Base-by-base conservation (phyloP, 139 green algal genomes). In the Chlorella sp. region DNA sequence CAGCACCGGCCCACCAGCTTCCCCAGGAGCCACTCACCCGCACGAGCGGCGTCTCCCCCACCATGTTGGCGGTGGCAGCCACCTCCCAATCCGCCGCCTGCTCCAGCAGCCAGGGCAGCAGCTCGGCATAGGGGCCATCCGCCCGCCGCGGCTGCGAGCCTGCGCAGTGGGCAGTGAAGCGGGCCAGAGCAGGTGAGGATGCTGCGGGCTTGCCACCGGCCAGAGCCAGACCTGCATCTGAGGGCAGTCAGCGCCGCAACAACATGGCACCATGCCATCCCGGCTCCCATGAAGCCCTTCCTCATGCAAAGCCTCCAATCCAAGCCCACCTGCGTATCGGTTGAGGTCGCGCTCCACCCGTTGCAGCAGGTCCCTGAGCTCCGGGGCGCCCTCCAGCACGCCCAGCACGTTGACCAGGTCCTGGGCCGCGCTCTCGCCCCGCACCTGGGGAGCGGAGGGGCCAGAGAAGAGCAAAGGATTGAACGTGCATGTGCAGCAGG, bases 41-140 rank as follows among this genome's bases (percentile, higher is more conserved):
- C 54, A 76, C 20, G 48, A 88, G 40, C 74, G 82, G 62, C 7
- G 78, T 78, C 22, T 86, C 80, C 19, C 85, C 76, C n/a, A 69
- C 74, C 28, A 64, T 65, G 48, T 85, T 91, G 8, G 86, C 86
- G 22, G 87, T 89, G 40, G 93, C 94, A 34, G 88, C 88, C 0
- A 87, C 85, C 88, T 95, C 92, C 83, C 89, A 97, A 75, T 95
- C 93, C 30, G 69, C 40, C 5, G 86, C 88, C 82, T 96, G 94
- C 28, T 95, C 89, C 19, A 80, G 73, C 80, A 93, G 76, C 91
- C 91, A 96, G 32, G 93, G 92, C 77, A 94, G 81, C 86, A 96
- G 76, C 44, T 97, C 94, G 0, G 87, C 89, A 22, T 89, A 85
- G 2, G 88, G 65, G 8, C 93, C 92, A 51, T 93, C 91, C 30